Base-by-base conservation (phyloP, 208 protist genomes). In the Wallacemonas sp. region DNA sequence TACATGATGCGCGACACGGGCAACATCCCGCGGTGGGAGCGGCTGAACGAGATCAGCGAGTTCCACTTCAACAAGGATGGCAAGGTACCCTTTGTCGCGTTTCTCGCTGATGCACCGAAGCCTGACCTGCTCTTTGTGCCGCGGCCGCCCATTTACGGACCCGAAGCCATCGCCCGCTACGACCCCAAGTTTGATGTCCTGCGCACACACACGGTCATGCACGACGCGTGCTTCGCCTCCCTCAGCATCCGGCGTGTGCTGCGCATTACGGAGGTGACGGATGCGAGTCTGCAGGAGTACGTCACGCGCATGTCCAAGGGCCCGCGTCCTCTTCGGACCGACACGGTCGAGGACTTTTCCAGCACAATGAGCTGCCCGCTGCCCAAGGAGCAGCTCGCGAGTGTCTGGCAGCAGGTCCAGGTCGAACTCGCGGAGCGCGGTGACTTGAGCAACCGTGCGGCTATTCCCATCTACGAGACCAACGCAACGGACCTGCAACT, bases 381-480 rank as follows among this genome's bases (percentile, higher is more conserved):
- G 1, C 77, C 74, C 21, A 82, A 83, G 74, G 72, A 84, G 71
- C 73, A 84, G 60, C 79, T 88, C 29, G 77, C 77, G 23, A 58
- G 64, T 33, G 78, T 88, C 44, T 84, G 78, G 79, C 72, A 71
- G 46, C 67, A 80, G 67, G 82, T 81, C 56, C 77, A 81, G 52
- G 33, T 47, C 34, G 65, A 73, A 66, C 63, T 81, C 36, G 46
- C 65, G 21, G 65, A 57, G 62, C 46, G 2, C 54, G 74, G 61
- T 70, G 73, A 74, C 47, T 61, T 79, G 65, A 32, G 63, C 19
- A 72, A 76, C 27, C 61, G 69, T 0, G 75, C 78, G 11, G 85
- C 81, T 24, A 87, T 91, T 49, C 85, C 85, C 27, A 67, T 91
- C 29, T 82, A 91, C 73, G 65, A 58, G 30, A 74, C 41, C 57